Conservation (phyloP, 176 grass and related monocot genomes). For the Carex cristatella region DNA sequence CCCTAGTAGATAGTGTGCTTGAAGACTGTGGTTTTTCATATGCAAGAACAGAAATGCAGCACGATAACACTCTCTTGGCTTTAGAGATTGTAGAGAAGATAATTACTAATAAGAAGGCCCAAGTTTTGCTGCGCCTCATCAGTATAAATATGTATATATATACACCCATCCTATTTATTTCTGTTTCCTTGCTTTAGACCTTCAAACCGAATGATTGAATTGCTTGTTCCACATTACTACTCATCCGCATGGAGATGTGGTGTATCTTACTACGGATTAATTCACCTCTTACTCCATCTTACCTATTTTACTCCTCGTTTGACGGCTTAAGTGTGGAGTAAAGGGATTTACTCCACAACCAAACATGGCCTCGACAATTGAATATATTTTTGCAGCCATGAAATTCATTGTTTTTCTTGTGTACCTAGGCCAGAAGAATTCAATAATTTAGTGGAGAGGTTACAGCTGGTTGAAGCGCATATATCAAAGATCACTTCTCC, state of each 20-base stretch:
- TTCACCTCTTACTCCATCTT: too few relatives aligned
- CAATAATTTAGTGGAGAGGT: constrained; percentile 57
- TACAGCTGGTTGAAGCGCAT: constrained; percentile 48
- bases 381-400: constrained; percentile 9
- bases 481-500: constrained; percentile 37
- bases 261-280: too few relatives aligned
- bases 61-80: constrained; percentile 43
- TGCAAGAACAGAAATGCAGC: constrained; percentile 29
- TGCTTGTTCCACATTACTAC: too few relatives aligned
- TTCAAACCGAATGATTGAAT: neutral
- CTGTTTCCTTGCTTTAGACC: constrained; percentile 8
- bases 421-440: constrained; percentile 56
- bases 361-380: too few relatives aligned
- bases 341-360: too few relatives aligned
- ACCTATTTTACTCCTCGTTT: too few relatives aligned
- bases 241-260: too few relatives aligned
- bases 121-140: constrained; percentile 74
- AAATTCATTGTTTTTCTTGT: constrained; percentile 20
- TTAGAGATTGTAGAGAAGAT: constrained; percentile 68
- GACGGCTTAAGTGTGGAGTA: too few relatives aligned
- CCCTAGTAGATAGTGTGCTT: constrained; percentile 53
- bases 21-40: constrained; percentile 44
- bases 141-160: constrained; percentile 58
- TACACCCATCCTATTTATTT: constrained; percentile 8
- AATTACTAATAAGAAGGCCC: constrained; percentile 46